A percentile compares a stretch with the other conserved stretches of the same genome.
These are phyloP conservation scores for Ligustrum vulgare DNA, from an alignment of 257 asterid species.

Conservation along the genomic window DNA sequence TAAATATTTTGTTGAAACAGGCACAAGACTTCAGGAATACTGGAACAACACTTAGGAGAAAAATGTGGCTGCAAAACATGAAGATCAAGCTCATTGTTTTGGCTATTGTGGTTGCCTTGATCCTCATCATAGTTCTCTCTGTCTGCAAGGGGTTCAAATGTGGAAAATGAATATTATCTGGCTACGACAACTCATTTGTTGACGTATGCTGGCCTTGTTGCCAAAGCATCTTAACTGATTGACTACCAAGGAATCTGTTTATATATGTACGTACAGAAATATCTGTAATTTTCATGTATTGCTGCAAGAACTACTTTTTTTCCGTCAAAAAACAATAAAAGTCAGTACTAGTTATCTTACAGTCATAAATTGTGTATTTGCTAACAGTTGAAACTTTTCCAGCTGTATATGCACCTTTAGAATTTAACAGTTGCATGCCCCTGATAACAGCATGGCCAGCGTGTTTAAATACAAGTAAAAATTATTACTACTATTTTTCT, in stretches of 20 bases:
- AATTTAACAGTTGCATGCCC: no score
- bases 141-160: constrained; percentile 75
- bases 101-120: constrained; percentile 66
- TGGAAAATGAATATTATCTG: constrained; percentile 28
- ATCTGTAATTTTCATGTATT: neutral
- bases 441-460: no score
- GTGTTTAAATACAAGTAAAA: no score
- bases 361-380: neutral
- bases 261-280: neutral
- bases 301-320: neutral
- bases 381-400: neutral
- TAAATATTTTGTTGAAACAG: constrained; percentile 39
- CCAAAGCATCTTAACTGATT: neutral
- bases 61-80: constrained; percentile 94
- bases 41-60: constrained; percentile 73
- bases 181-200: constrained; percentile 4
- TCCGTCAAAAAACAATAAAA: no score
- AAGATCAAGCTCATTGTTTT: constrained; percentile 77
- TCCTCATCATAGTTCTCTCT: constrained; percentile 76
- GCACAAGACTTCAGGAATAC: constrained; percentile 78
- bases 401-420: neutral
- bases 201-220: neutral
- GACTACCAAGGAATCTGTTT: neutral
- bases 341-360: neutral
- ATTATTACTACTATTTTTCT: no score